phyloP scores from a whole-genome alignment of 495 filamentous ascomycete genomes.

The Pyrenula aspistea region DNA sequence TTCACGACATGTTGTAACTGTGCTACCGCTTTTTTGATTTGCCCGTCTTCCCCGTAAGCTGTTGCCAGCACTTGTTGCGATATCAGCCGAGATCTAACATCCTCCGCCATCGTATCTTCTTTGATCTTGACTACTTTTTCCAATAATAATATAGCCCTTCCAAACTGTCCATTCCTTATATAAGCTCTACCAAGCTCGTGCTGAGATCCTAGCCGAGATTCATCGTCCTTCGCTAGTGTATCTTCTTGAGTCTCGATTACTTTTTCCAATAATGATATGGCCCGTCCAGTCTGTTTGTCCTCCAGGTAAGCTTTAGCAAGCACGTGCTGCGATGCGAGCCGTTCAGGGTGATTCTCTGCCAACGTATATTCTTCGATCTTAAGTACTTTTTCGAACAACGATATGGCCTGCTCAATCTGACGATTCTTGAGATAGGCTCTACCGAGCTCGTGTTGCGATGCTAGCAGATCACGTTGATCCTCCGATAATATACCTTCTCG shows the following conservation, averaged over 20 bases:
- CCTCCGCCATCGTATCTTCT: slow-evolving; percentile 11
- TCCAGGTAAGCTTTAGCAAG: slow-evolving; percentile 18
- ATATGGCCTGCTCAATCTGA: slow-evolving; percentile 16
- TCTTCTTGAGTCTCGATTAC: slow-evolving; percentile 16
- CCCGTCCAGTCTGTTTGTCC: slow-evolving; percentile 13
- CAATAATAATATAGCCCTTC: slow-evolving; percentile 17
- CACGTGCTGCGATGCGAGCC: slow-evolving; percentile 14
- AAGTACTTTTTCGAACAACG: slow-evolving; percentile 20
- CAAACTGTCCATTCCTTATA: slow-evolving; percentile 11
- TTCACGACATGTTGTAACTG: slow-evolving; percentile 23
- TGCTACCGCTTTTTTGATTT: slow-evolving; percentile 10
- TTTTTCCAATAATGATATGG: slow-evolving; percentile 16
- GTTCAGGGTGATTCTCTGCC: slow-evolving; percentile 14
- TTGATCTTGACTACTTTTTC: slow-evolving; percentile 18
- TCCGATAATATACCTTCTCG: slow-evolving; percentile 7
- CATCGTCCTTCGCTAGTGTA: slow-evolving; percentile 12
- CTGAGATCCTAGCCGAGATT: slow-evolving; percentile 17
- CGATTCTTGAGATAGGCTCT: slow-evolving; percentile 14
- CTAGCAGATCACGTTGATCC: slow-evolving; percentile 15
- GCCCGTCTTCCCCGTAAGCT: slow-evolving; percentile 16
- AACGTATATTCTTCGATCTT: slow-evolving; percentile 10
- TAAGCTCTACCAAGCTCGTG: slow-evolving; percentile 20
- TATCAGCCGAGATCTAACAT: slow-evolving; percentile 13
- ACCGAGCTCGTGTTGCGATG: slow-evolving; percentile 22
- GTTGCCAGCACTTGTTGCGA: slow-evolving; percentile 17